These are phyloP conservation scores for Dimocarpus longan DNA, from an alignment of 345 rosid species.

Conservation along the genomic window DNA sequence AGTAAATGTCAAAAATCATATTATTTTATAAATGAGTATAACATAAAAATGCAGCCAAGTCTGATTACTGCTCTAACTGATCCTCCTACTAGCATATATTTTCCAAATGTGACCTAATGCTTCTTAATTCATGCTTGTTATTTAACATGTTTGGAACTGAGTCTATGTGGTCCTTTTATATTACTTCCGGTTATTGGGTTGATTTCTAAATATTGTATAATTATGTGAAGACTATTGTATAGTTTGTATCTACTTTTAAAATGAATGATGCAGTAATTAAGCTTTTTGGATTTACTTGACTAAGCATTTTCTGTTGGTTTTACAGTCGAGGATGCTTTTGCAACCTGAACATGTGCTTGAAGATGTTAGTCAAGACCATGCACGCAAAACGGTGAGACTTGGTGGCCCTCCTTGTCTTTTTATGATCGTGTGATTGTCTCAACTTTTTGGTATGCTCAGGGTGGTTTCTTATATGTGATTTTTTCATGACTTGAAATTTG, in stretches of 20 bases:
- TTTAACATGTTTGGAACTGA: background rate
- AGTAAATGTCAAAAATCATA: background rate
- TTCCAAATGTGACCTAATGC: background rate
- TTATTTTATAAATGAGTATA: background rate
- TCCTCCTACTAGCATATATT: background rate
- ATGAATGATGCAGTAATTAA: background rate
- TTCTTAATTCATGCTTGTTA: background rate
- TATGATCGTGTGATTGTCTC: background rate
- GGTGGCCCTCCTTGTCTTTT: background rate
- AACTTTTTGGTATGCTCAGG: background rate
- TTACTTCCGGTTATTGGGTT: background rate
- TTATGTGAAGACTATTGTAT: background rate
- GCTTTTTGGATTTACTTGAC: constrained; percentile 8
- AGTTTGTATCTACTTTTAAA: background rate
- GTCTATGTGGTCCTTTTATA: background rate
- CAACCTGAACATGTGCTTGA: constrained; percentile 87
- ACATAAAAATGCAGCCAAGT: background rate
- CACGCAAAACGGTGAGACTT: constrained; percentile 72
- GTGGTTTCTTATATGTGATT: background rate
- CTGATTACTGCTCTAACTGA: background rate
- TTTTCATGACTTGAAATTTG: background rate
- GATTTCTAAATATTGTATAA: background rate
- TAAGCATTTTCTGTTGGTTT: constrained; percentile 13
- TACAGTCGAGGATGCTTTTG: constrained; percentile 84
- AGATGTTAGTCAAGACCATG: constrained; percentile 96